Conservation (phyloP, 805 yeast genomes). For the Wickerhamiella sorbophila region DNA sequence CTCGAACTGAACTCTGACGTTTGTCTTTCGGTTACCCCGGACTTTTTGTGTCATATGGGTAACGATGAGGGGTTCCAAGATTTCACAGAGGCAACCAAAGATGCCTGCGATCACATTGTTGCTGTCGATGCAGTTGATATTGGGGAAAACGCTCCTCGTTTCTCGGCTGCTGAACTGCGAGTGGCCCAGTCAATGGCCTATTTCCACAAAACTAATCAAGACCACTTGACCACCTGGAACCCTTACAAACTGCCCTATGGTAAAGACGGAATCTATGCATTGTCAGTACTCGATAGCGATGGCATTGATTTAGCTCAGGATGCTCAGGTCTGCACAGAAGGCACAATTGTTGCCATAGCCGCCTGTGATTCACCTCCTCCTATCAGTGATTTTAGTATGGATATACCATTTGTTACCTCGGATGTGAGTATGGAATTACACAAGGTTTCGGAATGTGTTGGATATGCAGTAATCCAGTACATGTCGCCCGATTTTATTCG, state of each 20-base stretch:
- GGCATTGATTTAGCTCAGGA: conserved; percentile 19
- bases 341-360: conserved; percentile 24
- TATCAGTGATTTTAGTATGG: not conserved
- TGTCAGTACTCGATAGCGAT: conserved; percentile 16
- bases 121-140: conserved; percentile 14
- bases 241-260: conserved; percentile 22
- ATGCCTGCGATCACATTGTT: conserved; percentile 11
- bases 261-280: conserved; percentile 5
- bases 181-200: conserved; percentile 20
- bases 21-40: conserved; percentile 32
- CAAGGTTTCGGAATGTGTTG: conserved; percentile 27
- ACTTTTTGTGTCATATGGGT: conserved; percentile 43
- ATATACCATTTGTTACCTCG: conserved; percentile 3
- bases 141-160: conserved; percentile 23
- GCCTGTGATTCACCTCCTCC: not conserved
- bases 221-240: conserved; percentile 23
- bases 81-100: conserved; percentile 11
- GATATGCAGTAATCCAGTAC: conserved; percentile 56
- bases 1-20: conserved; percentile 43
- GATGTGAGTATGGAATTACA: conserved; percentile 5
- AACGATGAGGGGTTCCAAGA: conserved; percentile 23
- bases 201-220: conserved; percentile 16
- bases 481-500: conserved; percentile 37
- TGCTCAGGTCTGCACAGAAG: conserved; percentile 19
- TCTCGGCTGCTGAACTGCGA: conserved; percentile 16